Evolutionary conservation across 2,329 filamentous ascomycete genomes (phyloP), one percentile per base, ranked within the genome.

Genomic region (Apiospora koreana): DNA sequence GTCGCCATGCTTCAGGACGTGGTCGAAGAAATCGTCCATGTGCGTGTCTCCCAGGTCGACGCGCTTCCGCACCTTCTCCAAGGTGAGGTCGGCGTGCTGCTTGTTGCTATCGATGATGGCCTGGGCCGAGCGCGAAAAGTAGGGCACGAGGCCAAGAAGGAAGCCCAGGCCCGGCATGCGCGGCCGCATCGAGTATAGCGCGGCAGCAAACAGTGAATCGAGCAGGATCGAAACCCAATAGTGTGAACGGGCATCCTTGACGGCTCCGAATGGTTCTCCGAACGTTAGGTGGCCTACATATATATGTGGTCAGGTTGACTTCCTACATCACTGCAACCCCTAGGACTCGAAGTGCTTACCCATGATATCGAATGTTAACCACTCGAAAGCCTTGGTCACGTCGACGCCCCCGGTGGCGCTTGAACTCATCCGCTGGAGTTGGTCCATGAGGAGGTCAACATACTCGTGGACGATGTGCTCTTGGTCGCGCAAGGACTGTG

Each of bases 321-420:
- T 4, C 8, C 41, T 25, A 68, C 41, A n/a, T 18, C 16, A 35
- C 31, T 8, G 8, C 0, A 21, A 28, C 9, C 21, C 7, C 25
- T 8, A 8, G 48, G 14, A 14, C 14, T 31, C 10, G 1, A 23
- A 21, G 12, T 14, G 25, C 5, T 16, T 18, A 69, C 73, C 73
- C 23, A 76, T 74, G 46, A 76, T 75, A 46, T 76, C 75, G 50
- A 77, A 76, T 9, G 72, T 74, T 8, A 76, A 70, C 74, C 74
- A 76, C 50, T 75, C 71, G 12, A 74, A 62, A 70, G 72, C 74
- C 45, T 71, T 46, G 14, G 72, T 69, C 14, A 75, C 71, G 48
- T 76, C 71, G 23, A 77, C 38, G 18, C 71, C 71, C 21, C 54
- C 62, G 14, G 48, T 54, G 10, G 65, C 58, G 5, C 38, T 38